Evolutionary conservation across 2,329 filamentous ascomycete genomes (phyloP).

Genomic region (Talaromyces sp.): DNA sequence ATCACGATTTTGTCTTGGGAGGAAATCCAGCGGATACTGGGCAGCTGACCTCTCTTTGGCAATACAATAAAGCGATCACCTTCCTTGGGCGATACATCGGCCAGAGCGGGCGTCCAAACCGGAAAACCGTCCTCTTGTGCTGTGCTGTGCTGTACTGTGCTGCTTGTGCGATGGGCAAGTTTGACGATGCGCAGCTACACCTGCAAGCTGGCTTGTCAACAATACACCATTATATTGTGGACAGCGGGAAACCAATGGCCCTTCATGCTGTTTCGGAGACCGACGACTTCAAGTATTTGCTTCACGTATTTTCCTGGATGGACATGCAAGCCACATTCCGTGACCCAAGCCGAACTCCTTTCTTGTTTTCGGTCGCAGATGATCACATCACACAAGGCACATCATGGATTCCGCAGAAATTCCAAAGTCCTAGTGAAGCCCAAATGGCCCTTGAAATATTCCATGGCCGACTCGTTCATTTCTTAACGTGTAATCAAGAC

Average conservation of each 20-base stretch:
- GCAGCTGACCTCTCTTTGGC: background rate
- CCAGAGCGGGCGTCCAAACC: background rate
- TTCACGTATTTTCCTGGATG: background rate
- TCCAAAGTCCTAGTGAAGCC: background rate
- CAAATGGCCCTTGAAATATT: background rate
- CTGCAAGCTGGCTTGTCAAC: background rate
- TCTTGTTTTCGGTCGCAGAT: background rate
- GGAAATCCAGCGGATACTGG: background rate
- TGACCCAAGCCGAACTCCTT: background rate
- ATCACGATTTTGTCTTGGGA: background rate
- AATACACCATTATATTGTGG: background rate
- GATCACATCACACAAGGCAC: background rate
- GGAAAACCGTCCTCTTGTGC: background rate
- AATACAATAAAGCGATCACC: background rate
- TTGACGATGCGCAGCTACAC: constrained; percentile 3
- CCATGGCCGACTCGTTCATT: background rate
- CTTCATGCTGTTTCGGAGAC: background rate
- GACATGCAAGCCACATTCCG: background rate
- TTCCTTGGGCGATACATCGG: background rate
- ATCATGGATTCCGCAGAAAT: background rate
- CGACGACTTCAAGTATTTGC: background rate
- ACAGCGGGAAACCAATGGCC: background rate
- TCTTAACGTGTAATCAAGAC: background rate
- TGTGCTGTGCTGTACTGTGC: background rate
- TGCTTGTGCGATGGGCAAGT: background rate